Conservation (phyloP, 2,329 filamentous ascomycete species). For the Fusarium secorum region DNA sequence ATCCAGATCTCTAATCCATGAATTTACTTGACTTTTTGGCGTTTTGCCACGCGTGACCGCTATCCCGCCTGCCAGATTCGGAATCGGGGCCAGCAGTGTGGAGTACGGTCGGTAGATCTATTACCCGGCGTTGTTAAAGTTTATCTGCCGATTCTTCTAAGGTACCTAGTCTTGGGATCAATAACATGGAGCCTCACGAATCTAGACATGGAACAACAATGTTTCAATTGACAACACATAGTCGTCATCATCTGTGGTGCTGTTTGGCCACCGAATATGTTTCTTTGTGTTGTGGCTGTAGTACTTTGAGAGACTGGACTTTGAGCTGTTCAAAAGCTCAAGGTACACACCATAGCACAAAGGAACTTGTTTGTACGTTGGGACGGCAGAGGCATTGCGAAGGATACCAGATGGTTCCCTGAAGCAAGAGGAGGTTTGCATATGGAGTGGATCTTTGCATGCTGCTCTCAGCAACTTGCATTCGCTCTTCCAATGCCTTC, state of each 20-base stretch:
- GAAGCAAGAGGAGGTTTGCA: neutral
- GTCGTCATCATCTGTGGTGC: neutral
- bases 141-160: neutral
- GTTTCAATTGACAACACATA: neutral
- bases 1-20: constrained; percentile 20
- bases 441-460: neutral
- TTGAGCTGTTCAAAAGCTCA: neutral
- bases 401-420: neutral
- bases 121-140: constrained; percentile 9
- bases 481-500: neutral
- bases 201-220: neutral
- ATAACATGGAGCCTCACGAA: neutral
- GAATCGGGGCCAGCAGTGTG: neutral
- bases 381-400: neutral
- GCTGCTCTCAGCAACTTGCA: neutral
- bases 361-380: neutral
- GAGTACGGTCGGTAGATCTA: constrained; percentile 16
- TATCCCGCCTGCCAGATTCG: constrained; percentile 41
- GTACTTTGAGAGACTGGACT: neutral
- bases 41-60: constrained; percentile 49
- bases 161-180: neutral
- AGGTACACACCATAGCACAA: neutral
- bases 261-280: neutral
- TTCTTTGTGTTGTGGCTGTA: neutral
- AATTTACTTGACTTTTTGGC: constrained; percentile 46